These are phyloP conservation scores for Punica granatum DNA, from an alignment of 345 rosid genomes.

Conservation along the genomic window DNA sequence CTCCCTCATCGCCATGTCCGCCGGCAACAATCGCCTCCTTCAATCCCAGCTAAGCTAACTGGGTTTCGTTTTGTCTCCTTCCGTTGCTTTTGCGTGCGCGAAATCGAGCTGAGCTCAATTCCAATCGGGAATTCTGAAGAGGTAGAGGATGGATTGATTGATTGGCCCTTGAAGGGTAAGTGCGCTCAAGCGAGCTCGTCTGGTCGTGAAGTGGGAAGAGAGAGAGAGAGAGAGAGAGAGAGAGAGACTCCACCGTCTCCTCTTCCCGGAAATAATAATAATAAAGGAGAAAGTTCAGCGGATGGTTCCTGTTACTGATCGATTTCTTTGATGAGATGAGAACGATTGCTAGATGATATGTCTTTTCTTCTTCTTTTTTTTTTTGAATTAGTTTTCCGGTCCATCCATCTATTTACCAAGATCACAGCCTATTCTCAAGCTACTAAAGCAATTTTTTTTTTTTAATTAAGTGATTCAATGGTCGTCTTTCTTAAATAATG, in stretches of 20 bases:
- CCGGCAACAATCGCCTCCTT: not conserved
- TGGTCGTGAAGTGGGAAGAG: no score
- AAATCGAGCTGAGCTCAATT: not conserved
- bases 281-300: no score
- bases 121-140: not conserved
- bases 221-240: not conserved
- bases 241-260: conserved; percentile 1
- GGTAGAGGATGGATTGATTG: not conserved
- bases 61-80: not conserved
- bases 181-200: no score
- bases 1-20: conserved; percentile 89
- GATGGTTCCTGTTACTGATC: no score
- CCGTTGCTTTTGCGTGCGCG: not conserved
- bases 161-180: not conserved
- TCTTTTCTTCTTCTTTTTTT: not conserved
- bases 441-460: no score
- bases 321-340: not conserved
- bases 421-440: no score
- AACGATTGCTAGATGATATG: no score
- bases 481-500: no score
- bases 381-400: not conserved
- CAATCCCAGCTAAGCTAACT: not conserved
- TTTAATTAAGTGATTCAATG: no score
- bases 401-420: no score
- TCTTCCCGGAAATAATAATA: not conserved